Evolutionary conservation across 2,329 filamentous ascomycete species (phyloP).

Genomic region (Fusarium sp.): DNA sequence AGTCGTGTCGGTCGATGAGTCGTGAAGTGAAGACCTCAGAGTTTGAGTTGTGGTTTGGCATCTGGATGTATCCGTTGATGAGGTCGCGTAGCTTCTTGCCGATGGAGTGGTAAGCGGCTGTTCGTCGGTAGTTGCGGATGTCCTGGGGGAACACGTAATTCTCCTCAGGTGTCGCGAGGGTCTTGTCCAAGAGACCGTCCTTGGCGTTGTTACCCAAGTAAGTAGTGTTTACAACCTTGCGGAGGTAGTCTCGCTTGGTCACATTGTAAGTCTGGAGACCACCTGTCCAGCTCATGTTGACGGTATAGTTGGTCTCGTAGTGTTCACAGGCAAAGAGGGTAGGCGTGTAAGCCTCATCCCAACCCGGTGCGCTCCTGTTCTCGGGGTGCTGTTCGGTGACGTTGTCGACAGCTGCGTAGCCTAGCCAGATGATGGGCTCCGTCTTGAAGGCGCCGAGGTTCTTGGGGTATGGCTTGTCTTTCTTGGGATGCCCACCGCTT

Average conservation of each 20-base stretch:
- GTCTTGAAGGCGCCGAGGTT: slow-evolving; percentile 38
- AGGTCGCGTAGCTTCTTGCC: slow-evolving; percentile 28
- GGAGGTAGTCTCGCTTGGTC: slow-evolving; percentile 20
- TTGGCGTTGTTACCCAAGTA: slow-evolving; percentile 3
- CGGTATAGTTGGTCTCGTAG: slow-evolving; percentile 42
- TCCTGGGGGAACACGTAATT: slow-evolving; percentile 36
- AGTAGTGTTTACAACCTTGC: slow-evolving; percentile 40
- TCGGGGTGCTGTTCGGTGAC: slow-evolving; percentile 9
- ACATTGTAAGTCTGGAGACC: slow-evolving; percentile 37
- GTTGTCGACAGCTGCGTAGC: slow-evolving; percentile 32
- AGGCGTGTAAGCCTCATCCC: slow-evolving; percentile 34
- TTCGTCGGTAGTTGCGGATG: slow-evolving; percentile 16
- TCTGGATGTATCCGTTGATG: slow-evolving; percentile 27
- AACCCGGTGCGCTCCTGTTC: neutral
- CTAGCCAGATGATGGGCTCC: slow-evolving; percentile 41
- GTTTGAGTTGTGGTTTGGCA: slow-evolving; percentile 18
- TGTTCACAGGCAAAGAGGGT: slow-evolving; percentile 42
- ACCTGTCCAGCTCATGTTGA: slow-evolving; percentile 30
- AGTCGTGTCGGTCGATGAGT: slow-evolving; percentile 34
- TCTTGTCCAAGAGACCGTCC: slow-evolving; percentile 35
- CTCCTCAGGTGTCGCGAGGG: slow-evolving; percentile 19
- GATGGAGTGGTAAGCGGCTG: slow-evolving; percentile 36
- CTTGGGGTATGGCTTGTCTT: slow-evolving; percentile 16
- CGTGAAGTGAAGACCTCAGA: slow-evolving; percentile 28
- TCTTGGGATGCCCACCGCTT: neutral